Percentiles rank a stretch among this genome's conserved stretches.
Evolutionary conservation across 768 basidiomycete species (phyloP).

Genomic region (Trametes cingulata): DNA sequence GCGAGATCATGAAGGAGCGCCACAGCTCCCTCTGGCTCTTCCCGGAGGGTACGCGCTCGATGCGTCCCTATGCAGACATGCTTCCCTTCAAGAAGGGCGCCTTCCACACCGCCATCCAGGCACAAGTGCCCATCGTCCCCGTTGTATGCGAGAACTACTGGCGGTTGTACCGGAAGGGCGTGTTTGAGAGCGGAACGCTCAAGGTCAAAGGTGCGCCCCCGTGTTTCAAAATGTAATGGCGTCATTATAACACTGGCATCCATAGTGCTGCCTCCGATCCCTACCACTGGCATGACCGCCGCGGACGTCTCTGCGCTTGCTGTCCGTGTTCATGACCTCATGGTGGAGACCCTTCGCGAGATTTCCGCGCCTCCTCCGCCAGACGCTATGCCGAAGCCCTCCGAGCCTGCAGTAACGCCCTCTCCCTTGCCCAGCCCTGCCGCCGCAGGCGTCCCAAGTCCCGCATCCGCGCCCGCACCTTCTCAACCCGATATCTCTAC

Average conservation of each 20-base stretch:
- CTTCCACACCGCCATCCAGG: constrained; percentile 93
- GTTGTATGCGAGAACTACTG: constrained; percentile 95
- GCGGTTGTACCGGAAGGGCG: constrained; percentile 74
- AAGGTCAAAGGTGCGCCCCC: constrained; percentile 72
- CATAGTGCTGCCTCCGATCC: constrained; percentile 87
- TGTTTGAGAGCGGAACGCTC: constrained; percentile 75
- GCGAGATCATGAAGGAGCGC: constrained; percentile 69
- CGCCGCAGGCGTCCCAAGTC: background rate
- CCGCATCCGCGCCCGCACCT: constrained; percentile 1
- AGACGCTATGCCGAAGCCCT: constrained; percentile 17
- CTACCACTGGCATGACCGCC: constrained; percentile 68
- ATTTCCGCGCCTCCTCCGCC: constrained; percentile 62
- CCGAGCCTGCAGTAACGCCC: constrained; percentile 2
- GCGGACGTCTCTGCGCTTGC: constrained; percentile 72
- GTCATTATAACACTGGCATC: constrained; percentile 3
- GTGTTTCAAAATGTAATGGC: background rate
- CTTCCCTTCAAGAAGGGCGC: constrained; percentile 97
- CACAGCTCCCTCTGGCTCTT: constrained; percentile 89
- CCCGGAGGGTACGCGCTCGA: constrained; percentile 92
- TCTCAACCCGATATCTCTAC: constrained; percentile 10
- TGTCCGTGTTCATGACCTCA: constrained; percentile 67
- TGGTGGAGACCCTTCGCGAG: constrained; percentile 76
- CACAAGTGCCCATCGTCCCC: constrained; percentile 88
- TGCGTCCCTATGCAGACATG: constrained; percentile 61
- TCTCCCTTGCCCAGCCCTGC: background rate